Conservation (phyloP, 192 early-diverging fungal genomes). For the Backusella luteola region DNA sequence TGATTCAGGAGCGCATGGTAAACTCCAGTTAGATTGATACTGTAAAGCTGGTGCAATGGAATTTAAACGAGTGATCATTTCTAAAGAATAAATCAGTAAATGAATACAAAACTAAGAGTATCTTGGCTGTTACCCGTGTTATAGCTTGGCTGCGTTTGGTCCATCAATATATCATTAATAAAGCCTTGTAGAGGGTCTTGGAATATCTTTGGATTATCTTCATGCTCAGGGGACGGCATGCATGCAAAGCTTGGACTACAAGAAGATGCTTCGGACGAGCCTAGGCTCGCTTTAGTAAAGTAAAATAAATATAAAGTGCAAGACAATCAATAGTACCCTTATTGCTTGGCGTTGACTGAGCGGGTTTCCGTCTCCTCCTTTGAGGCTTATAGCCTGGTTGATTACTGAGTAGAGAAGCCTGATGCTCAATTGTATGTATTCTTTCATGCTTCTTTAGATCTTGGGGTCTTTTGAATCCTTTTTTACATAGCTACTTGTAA, state of each 20-base stretch:
- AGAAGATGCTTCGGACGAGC: not conserved
- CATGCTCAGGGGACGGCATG: not conserved
- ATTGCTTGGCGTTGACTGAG: not conserved
- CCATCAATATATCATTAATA: constrained; percentile 11
- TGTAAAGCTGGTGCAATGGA: constrained; percentile 10
- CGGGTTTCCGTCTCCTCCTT: constrained; percentile 11
- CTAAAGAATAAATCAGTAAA: not conserved
- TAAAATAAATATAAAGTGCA: not conserved
- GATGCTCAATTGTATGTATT: constrained; percentile 62
- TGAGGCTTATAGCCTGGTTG: constrained; percentile 32
- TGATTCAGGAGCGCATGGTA: constrained; percentile 12
- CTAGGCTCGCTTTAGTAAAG: not conserved
- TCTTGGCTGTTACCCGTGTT: constrained; percentile 20
- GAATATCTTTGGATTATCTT: not conserved
- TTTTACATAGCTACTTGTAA: constrained; percentile 34
- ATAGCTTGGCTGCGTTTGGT: constrained; percentile 18
- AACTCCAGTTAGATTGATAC: not conserved
- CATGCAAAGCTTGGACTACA: constrained; percentile 7
- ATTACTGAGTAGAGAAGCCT: constrained; percentile 27
- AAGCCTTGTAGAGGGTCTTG: constrained; percentile 22
- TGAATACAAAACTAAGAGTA: not conserved
- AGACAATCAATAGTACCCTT: not conserved
- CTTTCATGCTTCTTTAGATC: constrained; percentile 94
- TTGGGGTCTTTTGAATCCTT: constrained; percentile 93
- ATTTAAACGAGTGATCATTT: constrained; percentile 24